A percentile compares a stretch with the other conserved stretches of the same genome.
phyloP scores from a whole-genome alignment of 768 basidiomycete species.

The Boletus bicolor region DNA sequence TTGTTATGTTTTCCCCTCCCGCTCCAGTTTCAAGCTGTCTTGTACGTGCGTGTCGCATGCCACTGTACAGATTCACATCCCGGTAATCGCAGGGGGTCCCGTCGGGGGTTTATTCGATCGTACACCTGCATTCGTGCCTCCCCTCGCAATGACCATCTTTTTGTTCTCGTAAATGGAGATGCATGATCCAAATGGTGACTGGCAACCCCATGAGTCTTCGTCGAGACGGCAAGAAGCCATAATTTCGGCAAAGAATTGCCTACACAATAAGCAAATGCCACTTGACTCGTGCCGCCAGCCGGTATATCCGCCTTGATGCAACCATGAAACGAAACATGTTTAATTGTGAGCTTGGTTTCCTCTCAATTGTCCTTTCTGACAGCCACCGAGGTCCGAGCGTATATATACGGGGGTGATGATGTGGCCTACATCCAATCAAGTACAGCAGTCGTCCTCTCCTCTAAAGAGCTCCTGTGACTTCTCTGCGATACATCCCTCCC shows the following conservation, averaged over 20 bases:
- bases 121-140: not conserved
- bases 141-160: slow-evolving; percentile 6
- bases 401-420: slow-evolving; percentile 10
- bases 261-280: slow-evolving; percentile 20
- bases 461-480: not conserved
- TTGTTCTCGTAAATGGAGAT: slow-evolving; percentile 21
- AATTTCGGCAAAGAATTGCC: not conserved
- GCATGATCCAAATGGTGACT: not conserved
- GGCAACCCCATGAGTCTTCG: not conserved
- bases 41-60: not conserved
- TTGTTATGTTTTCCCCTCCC: not conserved
- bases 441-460: slow-evolving; percentile 7
- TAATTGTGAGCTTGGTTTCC: slow-evolving; percentile 2
- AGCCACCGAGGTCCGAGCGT: not conserved
- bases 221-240: not conserved
- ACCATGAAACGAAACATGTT: not conserved
- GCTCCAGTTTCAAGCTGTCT: not conserved
- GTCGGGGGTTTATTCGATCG: not conserved
- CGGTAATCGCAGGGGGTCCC: not conserved
- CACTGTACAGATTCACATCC: not conserved
- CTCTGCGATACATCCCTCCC: slow-evolving; percentile 6
- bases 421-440: not conserved
- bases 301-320: not conserved
- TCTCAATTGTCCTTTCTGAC: slow-evolving; percentile 15
- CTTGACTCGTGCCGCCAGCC: slow-evolving; percentile 3